These are phyloP conservation scores for Sistotremastrum niveocremeum DNA, from an alignment of 768 basidiomycete genomes.

Conservation along the genomic window DNA sequence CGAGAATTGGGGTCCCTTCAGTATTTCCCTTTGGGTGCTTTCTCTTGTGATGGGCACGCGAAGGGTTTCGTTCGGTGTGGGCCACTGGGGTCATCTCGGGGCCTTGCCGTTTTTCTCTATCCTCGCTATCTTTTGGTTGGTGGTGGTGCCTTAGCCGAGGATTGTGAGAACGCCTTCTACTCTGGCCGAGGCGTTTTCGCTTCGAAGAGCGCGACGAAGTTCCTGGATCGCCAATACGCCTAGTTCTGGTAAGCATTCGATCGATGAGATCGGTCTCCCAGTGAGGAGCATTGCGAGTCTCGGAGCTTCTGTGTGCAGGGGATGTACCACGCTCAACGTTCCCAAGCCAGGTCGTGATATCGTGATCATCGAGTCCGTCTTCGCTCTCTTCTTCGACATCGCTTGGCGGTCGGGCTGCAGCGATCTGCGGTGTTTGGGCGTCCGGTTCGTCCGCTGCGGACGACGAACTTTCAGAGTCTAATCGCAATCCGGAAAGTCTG, in stretches of 20 bases:
- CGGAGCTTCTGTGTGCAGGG: not conserved
- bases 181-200: conserved; percentile 19
- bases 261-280: conserved; percentile 45
- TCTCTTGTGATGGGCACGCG: not conserved
- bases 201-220: conserved; percentile 26
- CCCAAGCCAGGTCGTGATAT: conserved; percentile 22
- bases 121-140: not conserved
- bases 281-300: conserved; percentile 9
- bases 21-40: too few relatives aligned
- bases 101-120: not conserved
- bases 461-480: not conserved
- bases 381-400: conserved; percentile 12
- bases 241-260: conserved; percentile 46
- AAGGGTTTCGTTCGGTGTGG: not conserved
- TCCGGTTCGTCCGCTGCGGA: not conserved
- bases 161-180: conserved; percentile 27
- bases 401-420: not conserved
- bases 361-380: conserved; percentile 16
- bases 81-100: conserved; percentile 7
- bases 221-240: conserved; percentile 6
- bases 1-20: too few relatives aligned
- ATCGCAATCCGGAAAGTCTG: conserved; percentile 13
- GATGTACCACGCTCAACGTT: conserved; percentile 1
- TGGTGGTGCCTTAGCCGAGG: conserved; percentile 4
- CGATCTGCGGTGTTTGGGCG: not conserved